Base-by-base conservation (phyloP, 768 basidiomycete genomes). In the Trametes meyenii region DNA sequence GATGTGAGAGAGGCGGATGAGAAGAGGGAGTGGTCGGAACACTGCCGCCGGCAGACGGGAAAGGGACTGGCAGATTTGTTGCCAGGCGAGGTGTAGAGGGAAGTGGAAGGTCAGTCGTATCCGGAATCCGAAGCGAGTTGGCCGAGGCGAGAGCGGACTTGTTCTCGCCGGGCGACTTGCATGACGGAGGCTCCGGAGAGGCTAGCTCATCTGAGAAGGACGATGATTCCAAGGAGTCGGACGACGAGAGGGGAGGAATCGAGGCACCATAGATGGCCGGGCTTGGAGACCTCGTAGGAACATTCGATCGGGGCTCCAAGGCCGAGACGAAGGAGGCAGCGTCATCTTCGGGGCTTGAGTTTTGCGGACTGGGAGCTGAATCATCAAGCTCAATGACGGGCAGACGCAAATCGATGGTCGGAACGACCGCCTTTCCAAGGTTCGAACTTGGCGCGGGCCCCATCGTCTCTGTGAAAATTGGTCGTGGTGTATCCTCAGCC, bases 221-320 rank as follows among this genome's bases (percentile, higher is more conserved):
- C 2, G 82, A 78, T 2, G 85, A 82, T 11, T 78, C 79, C 50
- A 88, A 69, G 1, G 88, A 89, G 61, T 88, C 87, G 0, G 81
- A 86, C 5, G 84, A 67, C 5, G 67, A 81, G 8, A 86, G 73
- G 12, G 79, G 81, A 8, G 85, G 84, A 44, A 81, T 77, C n/a
- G 68, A 69, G 50, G 69, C 68, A 66, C 43, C 68, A 14, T 70
- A 66, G 69, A 66, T 26, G 65, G 73, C 73, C 3, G 76, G 76
- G n/a, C 75, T 77, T 16, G 74, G 62, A 7, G 76, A 72, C 43
- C 74, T 74, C 10, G 70, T 70, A 24, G 62, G 49, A 3, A 54
- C 56, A 43, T 65, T 69, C 1, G 76, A 74, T 50, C 63, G 69
- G n/a, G 75, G 73, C 35, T 73, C 70, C 13, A 74, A 73, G 4